Conservation (phyloP, 148 eudicot genomes). For the Cornus florida region DNA sequence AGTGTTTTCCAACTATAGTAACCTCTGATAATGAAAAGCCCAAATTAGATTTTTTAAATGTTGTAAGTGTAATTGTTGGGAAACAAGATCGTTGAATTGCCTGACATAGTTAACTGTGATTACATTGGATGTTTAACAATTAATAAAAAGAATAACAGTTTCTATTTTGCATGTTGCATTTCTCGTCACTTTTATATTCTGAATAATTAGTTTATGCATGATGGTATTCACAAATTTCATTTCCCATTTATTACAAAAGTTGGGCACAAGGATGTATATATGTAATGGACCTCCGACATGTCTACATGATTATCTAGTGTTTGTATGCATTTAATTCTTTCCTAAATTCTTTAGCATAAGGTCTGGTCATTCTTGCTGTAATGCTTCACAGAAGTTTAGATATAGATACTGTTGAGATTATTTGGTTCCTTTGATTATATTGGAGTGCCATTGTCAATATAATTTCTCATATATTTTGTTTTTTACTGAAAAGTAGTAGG, state of each 20-base stretch:
- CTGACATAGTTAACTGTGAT: background rate
- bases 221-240: background rate
- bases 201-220: background rate
- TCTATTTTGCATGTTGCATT: constrained; percentile 1
- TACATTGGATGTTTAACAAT: background rate
- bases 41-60: background rate
- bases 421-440: too few species aligned
- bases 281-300: background rate
- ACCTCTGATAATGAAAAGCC: background rate
- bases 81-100: background rate
- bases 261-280: background rate
- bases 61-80: constrained; percentile 3
- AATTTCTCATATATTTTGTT: too few species aligned
- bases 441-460: too few species aligned
- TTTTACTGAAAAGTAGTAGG: too few species aligned
- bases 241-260: background rate
- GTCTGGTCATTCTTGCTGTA: too few species aligned
- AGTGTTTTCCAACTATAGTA: background rate
- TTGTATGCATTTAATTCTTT: too few species aligned
- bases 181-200: background rate
- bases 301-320: background rate
- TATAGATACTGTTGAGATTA: background rate
- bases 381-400: background rate
- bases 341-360: too few species aligned
- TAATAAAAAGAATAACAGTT: background rate